A percentile compares a stretch with the other conserved stretches of the same genome.
phyloP scores from a whole-genome alignment of 2,329 filamentous ascomycete genomes.

The Huntiella abstrusa region DNA sequence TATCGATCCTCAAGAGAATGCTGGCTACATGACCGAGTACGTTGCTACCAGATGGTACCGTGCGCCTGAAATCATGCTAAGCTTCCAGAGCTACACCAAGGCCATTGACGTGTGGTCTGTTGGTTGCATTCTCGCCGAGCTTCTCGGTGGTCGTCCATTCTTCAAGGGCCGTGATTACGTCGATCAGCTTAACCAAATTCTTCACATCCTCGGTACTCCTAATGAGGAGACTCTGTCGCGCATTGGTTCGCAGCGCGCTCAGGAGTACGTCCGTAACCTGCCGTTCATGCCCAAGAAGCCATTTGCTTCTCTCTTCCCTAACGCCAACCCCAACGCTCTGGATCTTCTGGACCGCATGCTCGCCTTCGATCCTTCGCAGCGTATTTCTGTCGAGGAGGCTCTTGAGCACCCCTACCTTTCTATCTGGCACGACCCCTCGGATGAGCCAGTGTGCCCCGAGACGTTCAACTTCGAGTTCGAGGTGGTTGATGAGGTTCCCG shows the following conservation, averaged over 20 bases:
- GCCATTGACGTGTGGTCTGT: constrained; percentile 99
- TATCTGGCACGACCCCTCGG: constrained; percentile 95
- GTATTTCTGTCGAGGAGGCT: constrained; percentile 85
- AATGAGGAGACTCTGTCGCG: constrained; percentile 86
- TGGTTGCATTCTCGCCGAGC: constrained; percentile 89
- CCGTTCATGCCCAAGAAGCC: constrained; percentile 87
- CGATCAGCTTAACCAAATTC: constrained; percentile 97
- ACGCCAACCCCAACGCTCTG: constrained; percentile 87
- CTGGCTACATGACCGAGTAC: constrained; percentile 99
- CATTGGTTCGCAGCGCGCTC: constrained; percentile 85
- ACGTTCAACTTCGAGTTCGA: constrained; percentile 98
- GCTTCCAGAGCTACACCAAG: constrained; percentile 99
- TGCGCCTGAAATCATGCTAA: constrained; percentile 97
- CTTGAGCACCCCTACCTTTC: constrained; percentile 91
- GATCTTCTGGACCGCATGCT: constrained; percentile 95
- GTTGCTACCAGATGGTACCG: constrained; percentile 91
- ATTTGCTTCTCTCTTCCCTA: constrained; percentile 75
- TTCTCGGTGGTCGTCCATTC: constrained; percentile 89
- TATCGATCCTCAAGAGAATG: constrained; percentile 92
- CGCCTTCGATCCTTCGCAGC: constrained; percentile 82
- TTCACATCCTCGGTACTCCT: constrained; percentile 92
- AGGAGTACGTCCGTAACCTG: constrained; percentile 95
- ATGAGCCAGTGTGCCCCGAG: constrained; percentile 83
- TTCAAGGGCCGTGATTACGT: constrained; percentile 99
- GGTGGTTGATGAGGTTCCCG: constrained; percentile 79